Conservation (phyloP, 2,329 filamentous ascomycete species). For the Cryphonectria naterciae region DNA sequence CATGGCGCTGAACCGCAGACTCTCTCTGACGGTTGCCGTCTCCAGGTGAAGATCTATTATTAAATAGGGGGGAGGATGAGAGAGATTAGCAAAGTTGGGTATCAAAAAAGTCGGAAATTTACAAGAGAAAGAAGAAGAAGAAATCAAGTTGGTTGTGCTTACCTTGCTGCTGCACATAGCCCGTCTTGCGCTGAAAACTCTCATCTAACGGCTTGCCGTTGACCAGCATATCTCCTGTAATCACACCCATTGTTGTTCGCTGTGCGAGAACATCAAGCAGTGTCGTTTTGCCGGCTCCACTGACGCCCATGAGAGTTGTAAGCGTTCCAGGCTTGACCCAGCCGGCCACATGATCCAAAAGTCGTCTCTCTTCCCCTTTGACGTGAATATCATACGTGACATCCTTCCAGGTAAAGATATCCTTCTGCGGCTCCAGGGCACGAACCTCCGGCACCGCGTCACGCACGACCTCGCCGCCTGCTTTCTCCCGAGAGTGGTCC, state of each 20-base stretch:
- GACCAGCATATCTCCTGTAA: constrained; percentile 69
- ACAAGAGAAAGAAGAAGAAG: neutral
- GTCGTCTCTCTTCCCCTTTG: constrained; percentile 70
- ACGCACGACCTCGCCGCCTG: too few relatives aligned
- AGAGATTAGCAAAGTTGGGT: neutral
- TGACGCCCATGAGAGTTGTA: constrained; percentile 75
- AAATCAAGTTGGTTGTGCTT: constrained; percentile 14
- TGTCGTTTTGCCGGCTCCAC: constrained; percentile 65
- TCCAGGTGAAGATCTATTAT: constrained; percentile 57
- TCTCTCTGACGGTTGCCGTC: constrained; percentile 60
- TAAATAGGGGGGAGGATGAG: too few relatives aligned
- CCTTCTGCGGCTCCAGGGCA: constrained; percentile 45
- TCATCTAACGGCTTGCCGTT: constrained; percentile 59
- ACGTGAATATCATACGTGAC: constrained; percentile 74
- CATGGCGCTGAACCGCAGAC: constrained; percentile 59
- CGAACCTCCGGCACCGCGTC: neutral
- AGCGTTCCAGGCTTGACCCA: constrained; percentile 90
- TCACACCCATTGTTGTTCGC: constrained; percentile 63
- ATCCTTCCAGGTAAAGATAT: constrained; percentile 78
- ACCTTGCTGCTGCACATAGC: constrained; percentile 70
- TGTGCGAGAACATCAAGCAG: constrained; percentile 61
- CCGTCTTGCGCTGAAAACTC: constrained; percentile 67
- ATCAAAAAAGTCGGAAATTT: neutral
- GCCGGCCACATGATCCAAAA: constrained; percentile 80
- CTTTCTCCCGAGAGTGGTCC: constrained; percentile 28